Evolutionary conservation across 108 stramenopile genomes (phyloP), one percentile per base, ranked within the genome.

Genomic region (Epipyxis sp.): DNA sequence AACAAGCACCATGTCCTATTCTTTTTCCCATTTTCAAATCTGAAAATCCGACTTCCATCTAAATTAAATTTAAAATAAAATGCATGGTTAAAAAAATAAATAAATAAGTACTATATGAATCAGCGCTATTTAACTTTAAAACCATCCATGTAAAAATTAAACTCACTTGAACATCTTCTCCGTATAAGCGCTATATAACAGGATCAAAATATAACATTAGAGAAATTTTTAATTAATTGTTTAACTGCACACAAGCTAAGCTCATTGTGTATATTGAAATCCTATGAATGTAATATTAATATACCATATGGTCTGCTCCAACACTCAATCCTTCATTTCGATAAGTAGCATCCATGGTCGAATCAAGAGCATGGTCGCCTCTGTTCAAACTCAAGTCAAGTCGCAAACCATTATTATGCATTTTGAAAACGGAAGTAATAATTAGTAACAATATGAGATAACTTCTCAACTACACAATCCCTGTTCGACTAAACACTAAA

Each of bases 1-100:
- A 74, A 37, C 71, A 74, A 6, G 71, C 71, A 27, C 71, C 71
- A 29, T 74, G n/a, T 6, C 71, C 71, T 29, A 74, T 27, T 30
- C 25, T 3, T 6, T 27, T 34, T 6, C 71, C 71, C 6, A 74
- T 3, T 6, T 10, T 37, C 16, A 74, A 32, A 32, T 74, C 71
- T 6, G 3, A 13, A 65, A 13, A 65, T 6, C 30, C 3, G 61
- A 65, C 61, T 65, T 65, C 46, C 46, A 50, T 50, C 46, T 50
- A 50, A 50, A 13, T 13, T 32, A 65, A 13, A 65, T 32, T 13
- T 29, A 32, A 29, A 13, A 3, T 32, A 3, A 65, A 25, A 37
- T 3, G 25, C 30, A 65, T 35, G 61, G 34, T 35, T 3, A 65
- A 57, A 57, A 20, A 20, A 25, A 25, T 16, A 16, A 25, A 57